phyloP scores from a whole-genome alignment of 2,329 filamentous ascomycete species.

The Diaporthe destruens region DNA sequence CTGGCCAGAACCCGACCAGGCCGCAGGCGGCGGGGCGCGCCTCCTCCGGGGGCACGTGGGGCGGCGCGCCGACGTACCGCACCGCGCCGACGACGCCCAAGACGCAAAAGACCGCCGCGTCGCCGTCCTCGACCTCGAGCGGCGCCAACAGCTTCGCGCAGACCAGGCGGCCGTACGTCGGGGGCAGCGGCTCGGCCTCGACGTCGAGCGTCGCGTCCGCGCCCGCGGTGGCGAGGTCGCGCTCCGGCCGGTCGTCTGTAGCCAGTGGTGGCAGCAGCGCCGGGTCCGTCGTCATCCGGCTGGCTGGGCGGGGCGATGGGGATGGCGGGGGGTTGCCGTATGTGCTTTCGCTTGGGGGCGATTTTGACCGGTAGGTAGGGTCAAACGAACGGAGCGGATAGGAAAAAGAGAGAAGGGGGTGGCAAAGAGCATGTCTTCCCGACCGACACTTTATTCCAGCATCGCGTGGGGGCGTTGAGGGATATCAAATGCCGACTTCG shows the following conservation, averaged over 20 bases:
- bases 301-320: slow-evolving; percentile 55
- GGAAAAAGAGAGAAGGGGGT: background rate
- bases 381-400: too few relatives aligned
- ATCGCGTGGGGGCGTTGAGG: background rate
- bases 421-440: background rate
- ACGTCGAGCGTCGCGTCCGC: slow-evolving; percentile 53
- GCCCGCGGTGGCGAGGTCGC: slow-evolving; percentile 2
- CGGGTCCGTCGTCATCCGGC: slow-evolving; percentile 58
- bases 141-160: slow-evolving; percentile 58
- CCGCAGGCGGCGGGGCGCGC: slow-evolving; percentile 52
- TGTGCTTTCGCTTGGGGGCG: slow-evolving; percentile 50
- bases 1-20: slow-evolving; percentile 36
- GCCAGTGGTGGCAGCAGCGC: slow-evolving; percentile 50
- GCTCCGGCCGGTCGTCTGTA: slow-evolving; percentile 47
- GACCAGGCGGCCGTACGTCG: slow-evolving; percentile 54
- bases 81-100: slow-evolving; percentile 68
- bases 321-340: slow-evolving; percentile 52
- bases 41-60: slow-evolving; percentile 57
- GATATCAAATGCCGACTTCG: background rate
- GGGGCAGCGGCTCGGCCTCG: slow-evolving; percentile 46
- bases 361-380: slow-evolving; percentile 26
- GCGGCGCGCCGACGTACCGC: slow-evolving; percentile 54
- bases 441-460: background rate
- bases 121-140: slow-evolving; percentile 50
- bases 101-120: slow-evolving; percentile 56